These are phyloP conservation scores for Diddensiella caesifluorescens DNA, from an alignment of 805 yeast genomes.

Conservation along the genomic window DNA sequence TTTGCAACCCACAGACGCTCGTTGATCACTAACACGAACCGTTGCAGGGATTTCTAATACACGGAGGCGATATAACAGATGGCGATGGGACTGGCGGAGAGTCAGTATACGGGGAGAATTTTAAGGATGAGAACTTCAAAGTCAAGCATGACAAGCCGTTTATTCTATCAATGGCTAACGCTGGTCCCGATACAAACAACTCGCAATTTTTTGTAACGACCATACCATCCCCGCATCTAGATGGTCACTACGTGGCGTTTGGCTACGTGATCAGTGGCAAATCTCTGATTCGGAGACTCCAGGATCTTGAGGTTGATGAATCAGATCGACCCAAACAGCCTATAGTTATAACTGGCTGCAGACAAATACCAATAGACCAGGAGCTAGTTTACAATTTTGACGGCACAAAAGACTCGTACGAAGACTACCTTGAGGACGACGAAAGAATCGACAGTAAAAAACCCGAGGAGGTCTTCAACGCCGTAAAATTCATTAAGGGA, in stretches of 20 bases:
- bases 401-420: conserved; percentile 81
- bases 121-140: conserved; percentile 84
- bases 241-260: conserved; percentile 94
- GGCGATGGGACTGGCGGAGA: conserved; percentile 75
- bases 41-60: conserved; percentile 71
- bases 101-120: conserved; percentile 76
- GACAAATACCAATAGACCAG: conserved; percentile 61
- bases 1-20: no score
- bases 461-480: conserved; percentile 52
- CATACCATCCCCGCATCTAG: conserved; percentile 87
- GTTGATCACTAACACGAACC: no score
- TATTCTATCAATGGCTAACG: conserved; percentile 92
- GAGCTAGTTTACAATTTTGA: conserved; percentile 56
- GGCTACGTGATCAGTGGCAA: conserved; percentile 85
- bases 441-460: conserved; percentile 46
- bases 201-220: conserved; percentile 95
- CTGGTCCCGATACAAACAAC: conserved; percentile 96
- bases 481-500: conserved; percentile 59
- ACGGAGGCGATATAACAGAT: conserved; percentile 85
- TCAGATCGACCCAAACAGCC: conserved; percentile 67
- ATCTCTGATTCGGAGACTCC: conserved; percentile 71
- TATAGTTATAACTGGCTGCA: conserved; percentile 72
- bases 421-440: conserved; percentile 70
- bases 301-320: conserved; percentile 57
- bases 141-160: conserved; percentile 77